A percentile compares a stretch with the other conserved stretches of the same genome.
phyloP scores from a whole-genome alignment of 1,139 yeast species.

The Kurtzmaniella quercitrusa region DNA sequence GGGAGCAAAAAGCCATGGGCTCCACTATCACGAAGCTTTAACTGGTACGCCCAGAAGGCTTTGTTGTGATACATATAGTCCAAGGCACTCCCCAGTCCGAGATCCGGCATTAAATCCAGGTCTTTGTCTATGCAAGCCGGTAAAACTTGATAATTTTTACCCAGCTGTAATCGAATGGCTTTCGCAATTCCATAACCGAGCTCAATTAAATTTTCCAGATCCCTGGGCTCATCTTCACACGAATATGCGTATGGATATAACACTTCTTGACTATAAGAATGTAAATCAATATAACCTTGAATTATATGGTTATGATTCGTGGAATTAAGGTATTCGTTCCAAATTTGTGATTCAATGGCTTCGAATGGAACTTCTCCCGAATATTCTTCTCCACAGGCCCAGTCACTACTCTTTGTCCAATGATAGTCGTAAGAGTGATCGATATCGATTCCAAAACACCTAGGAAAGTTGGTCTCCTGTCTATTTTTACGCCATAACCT shows the following conservation, averaged over 20 bases:
- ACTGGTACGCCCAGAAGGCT: slow-evolving; percentile 82
- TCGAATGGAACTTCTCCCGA: slow-evolving; percentile 76
- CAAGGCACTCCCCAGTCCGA: slow-evolving; percentile 78
- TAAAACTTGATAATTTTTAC: slow-evolving; percentile 61
- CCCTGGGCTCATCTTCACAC: slow-evolving; percentile 69
- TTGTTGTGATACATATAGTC: slow-evolving; percentile 82
- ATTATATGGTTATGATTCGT: slow-evolving; percentile 59
- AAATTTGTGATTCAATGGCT: slow-evolving; percentile 64
- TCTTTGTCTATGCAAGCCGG: slow-evolving; percentile 81
- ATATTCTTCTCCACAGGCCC: slow-evolving; percentile 81
- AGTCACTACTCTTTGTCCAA: slow-evolving; percentile 60
- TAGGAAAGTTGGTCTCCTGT: slow-evolving; percentile 63
- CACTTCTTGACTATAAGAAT: slow-evolving; percentile 80
- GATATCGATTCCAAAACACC: slow-evolving; percentile 79
- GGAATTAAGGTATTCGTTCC: slow-evolving; percentile 61
- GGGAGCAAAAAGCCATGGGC: slow-evolving; percentile 82
- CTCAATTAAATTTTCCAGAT: slow-evolving; percentile 75
- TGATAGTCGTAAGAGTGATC: slow-evolving; percentile 81
- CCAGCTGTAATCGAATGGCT: slow-evolving; percentile 60
- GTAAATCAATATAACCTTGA: slow-evolving; percentile 76
- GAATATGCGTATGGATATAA: slow-evolving; percentile 81
- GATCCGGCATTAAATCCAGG: slow-evolving; percentile 64
- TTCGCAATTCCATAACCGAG: slow-evolving; percentile 77
- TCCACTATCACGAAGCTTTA: slow-evolving; percentile 80
- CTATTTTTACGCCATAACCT: slow-evolving; percentile 88